These are phyloP conservation scores for Hypoxylon trugodes DNA, from an alignment of 495 filamentous ascomycete species.

Conservation along the genomic window DNA sequence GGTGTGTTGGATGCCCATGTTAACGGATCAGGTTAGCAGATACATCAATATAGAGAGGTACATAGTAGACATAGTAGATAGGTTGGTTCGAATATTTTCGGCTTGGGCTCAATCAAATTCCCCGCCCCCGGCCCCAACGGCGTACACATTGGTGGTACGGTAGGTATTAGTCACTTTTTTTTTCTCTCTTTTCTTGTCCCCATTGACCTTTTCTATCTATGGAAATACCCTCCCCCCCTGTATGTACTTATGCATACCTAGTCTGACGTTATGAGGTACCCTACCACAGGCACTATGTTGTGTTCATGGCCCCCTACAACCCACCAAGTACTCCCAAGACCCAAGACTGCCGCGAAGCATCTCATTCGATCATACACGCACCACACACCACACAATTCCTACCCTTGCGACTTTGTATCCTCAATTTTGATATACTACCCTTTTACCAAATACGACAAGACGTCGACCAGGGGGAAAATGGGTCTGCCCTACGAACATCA, in stretches of 20 bases:
- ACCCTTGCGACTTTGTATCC: slow-evolving; percentile 26
- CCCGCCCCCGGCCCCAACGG: slow-evolving; percentile 33
- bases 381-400: neutral
- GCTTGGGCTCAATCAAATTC: slow-evolving; percentile 19
- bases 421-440: slow-evolving; percentile 40
- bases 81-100: slow-evolving; percentile 17
- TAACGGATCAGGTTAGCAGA: too few species aligned
- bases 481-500: slow-evolving; percentile 35
- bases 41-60: neutral
- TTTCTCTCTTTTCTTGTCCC: slow-evolving; percentile 10
- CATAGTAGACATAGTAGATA: neutral
- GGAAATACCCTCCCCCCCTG: slow-evolving; percentile 10
- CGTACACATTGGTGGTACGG: slow-evolving; percentile 33
- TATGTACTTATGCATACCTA: slow-evolving; percentile 20
- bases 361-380: slow-evolving; percentile 18
- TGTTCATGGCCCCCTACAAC: slow-evolving; percentile 16
- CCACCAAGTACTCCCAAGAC: slow-evolving; percentile 6
- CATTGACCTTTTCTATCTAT: slow-evolving; percentile 22
- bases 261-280: slow-evolving; percentile 35
- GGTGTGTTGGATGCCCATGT: too few species aligned
- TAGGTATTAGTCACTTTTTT: slow-evolving; percentile 25
- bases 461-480: slow-evolving; percentile 17
- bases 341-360: slow-evolving; percentile 22
- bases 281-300: slow-evolving; percentile 4
- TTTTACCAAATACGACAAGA: slow-evolving; percentile 35